Conservation (phyloP, 441 rosid species). For the Gossypium davidsonii region DNA sequence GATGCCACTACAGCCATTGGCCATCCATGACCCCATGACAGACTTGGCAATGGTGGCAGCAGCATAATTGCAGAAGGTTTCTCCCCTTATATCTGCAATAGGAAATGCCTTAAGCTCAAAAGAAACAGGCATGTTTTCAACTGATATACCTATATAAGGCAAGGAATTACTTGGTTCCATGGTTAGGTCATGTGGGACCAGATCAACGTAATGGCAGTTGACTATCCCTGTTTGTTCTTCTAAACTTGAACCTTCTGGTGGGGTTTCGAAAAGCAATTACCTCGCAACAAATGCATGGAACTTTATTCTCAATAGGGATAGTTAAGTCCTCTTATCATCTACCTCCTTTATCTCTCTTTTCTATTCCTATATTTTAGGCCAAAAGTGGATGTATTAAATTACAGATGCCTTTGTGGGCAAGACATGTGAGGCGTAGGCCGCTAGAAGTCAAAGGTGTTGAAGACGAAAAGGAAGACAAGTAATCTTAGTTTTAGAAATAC, state of each 20-base stretch:
- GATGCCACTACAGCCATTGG: conserved; percentile 1
- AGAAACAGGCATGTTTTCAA: background rate
- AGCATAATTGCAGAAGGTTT: background rate
- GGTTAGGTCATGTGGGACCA: background rate
- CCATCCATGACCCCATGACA: background rate
- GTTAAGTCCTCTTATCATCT: background rate
- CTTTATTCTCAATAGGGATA: background rate
- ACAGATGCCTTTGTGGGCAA: background rate
- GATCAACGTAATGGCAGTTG: background rate
- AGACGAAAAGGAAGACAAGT: background rate
- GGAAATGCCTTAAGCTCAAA: background rate
- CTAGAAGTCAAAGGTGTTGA: background rate
- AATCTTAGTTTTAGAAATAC: background rate
- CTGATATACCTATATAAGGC: background rate
- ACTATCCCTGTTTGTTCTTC: background rate
- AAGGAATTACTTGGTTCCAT: background rate
- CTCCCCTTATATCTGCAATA: background rate
- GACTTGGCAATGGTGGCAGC: conserved; percentile 2
- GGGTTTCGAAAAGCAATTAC: background rate
- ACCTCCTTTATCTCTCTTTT: background rate
- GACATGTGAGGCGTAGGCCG: background rate
- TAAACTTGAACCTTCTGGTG: background rate
- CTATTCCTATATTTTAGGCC: background rate
- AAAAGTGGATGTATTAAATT: background rate
- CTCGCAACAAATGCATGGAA: background rate